These are phyloP conservation scores for Leccinum griseonigrum DNA, from an alignment of 1,284 basidiomycete species.

Conservation along the genomic window DNA sequence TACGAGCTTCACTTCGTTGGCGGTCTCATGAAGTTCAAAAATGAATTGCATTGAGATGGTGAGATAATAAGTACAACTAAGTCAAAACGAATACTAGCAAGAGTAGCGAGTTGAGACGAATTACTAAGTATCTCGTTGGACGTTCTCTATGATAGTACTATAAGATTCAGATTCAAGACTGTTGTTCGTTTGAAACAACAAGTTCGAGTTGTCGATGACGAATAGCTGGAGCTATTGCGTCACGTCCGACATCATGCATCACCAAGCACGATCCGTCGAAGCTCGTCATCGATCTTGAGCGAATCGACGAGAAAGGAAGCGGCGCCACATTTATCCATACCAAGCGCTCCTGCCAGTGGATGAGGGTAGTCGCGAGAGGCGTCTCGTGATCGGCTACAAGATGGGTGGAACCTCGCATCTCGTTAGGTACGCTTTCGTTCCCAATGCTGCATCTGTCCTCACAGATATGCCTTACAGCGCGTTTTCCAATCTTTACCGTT, in stretches of 20 bases:
- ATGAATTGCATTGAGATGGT: no score
- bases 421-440: conserved; percentile 54
- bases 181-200: background rate
- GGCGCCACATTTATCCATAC: conserved; percentile 99
- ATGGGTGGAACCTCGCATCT: conserved; percentile 85
- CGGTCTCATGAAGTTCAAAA: no score
- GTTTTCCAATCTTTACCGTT: conserved; percentile 97
- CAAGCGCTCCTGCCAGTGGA: conserved; percentile 64
- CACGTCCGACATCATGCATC: conserved; percentile 27
- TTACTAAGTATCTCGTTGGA: background rate
- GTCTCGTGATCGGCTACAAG: conserved; percentile 97
- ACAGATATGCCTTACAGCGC: conserved; percentile 56
- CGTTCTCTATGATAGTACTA: background rate
- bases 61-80: no score
- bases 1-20: no score
- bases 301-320: conserved; percentile 73
- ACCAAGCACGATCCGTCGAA: conserved; percentile 91
- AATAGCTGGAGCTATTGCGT: background rate
- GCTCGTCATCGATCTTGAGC: conserved; percentile 97
- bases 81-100: no score
- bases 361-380: conserved; percentile 86
- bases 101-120: no score
- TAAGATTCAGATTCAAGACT: background rate
- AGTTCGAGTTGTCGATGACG: background rate
- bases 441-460: background rate